Base-by-base conservation (phyloP, 192 early-diverging fungal genomes). In the Bifiguratus adelaidae region DNA sequence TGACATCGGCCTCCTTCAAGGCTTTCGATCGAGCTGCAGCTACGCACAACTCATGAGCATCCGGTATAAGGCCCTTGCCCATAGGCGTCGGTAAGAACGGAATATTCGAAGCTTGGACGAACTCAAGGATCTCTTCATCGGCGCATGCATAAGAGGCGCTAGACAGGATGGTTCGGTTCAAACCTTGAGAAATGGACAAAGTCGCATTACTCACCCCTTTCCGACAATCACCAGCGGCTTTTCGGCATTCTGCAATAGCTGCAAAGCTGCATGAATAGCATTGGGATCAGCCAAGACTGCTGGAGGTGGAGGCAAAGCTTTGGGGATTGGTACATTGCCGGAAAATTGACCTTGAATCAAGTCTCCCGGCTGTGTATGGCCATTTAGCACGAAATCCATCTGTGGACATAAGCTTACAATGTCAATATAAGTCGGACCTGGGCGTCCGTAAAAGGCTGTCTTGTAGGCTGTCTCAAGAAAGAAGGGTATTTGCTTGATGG, bases 1-100 rank as follows among this genome's bases (percentile, higher is more conserved):
- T 61, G 15, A 86, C 78, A 50, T 86, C 84, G 4, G 82, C 76
- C 22, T 66, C 62, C n/a, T 55, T 52, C 34, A 86, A 63, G 7
- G 82, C 84, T 13, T 63, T 55, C 5, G 76, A 80, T 12, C 84
- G 58, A 2, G 84, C 82, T 24, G 81, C 73, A 3, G 80, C 63
- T 4, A 70, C 77, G 34, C 78, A 78, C 30, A 71, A 56, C 19
- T 64, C 64, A 42, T 86, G 82, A 4, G 23, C 32, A 44, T 86
- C 84, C 2, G 81, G 56, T 4, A 86, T 45, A 2, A 86, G 66
- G 11, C 84, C 84, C 58, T 85, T 86, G 41, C 73, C 84, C 74
- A 76, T 76, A 8, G 84, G 79, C 11, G 84, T 84, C 22, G 84
- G 82, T 42, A 86, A 55, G 46, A 85, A 86, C 29, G 82, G 80